Conservation (phyloP, 78 protist genomes). For the Cavenderia fasciculata region DNA sequence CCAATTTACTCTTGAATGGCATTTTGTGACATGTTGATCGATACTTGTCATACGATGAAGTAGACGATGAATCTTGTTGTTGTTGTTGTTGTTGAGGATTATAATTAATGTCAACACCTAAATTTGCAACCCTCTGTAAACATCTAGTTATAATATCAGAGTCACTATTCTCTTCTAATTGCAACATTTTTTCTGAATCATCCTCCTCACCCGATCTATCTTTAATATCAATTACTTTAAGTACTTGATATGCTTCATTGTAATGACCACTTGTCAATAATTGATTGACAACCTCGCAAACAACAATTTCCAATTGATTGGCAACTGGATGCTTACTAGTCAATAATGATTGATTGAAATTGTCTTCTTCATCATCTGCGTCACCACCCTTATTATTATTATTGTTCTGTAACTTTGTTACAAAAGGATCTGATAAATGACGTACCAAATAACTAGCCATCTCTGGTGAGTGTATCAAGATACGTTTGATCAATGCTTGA, state of each 20-base stretch:
- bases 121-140: slow-evolving; percentile 28
- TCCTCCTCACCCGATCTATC: neutral
- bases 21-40: neutral
- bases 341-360: slow-evolving; percentile 1
- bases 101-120: slow-evolving; percentile 17
- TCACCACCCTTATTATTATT: too few relatives aligned
- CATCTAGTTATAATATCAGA: slow-evolving; percentile 8
- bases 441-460: slow-evolving; percentile 8
- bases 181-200: neutral
- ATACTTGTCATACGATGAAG: neutral
- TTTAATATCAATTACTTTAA: slow-evolving; percentile 32
- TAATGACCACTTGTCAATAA: slow-evolving; percentile 14
- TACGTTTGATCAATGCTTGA: neutral
- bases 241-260: slow-evolving; percentile 27
- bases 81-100: neutral
- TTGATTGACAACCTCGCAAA: slow-evolving; percentile 4
- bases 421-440: slow-evolving; percentile 43
- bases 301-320: slow-evolving; percentile 23
- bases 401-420: too few relatives aligned
- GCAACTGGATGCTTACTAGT: slow-evolving; percentile 26
- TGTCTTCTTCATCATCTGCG: too few relatives aligned
- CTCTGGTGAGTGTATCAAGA: neutral
- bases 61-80: too few relatives aligned
- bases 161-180: neutral
- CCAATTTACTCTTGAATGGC: neutral